A percentile compares a stretch with the other conserved stretches of the same genome.
These are phyloP conservation scores for Gymnopilus dilepis DNA, from an alignment of 768 basidiomycete genomes.

Conservation along the genomic window DNA sequence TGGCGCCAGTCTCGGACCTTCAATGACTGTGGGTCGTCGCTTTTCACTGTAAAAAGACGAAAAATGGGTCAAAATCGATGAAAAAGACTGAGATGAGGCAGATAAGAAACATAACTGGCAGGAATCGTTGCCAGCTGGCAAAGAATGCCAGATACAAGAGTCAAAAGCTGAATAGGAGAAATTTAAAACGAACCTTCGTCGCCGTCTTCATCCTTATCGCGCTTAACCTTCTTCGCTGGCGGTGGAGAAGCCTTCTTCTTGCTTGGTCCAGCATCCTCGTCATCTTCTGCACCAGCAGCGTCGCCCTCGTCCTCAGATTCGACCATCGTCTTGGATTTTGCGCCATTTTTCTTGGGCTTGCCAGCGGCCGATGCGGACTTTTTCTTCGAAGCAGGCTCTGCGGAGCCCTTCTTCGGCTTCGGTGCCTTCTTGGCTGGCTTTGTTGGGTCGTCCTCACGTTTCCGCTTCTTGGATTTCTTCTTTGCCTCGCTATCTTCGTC, in stretches of 20 bases:
- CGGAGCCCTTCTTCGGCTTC: constrained; percentile 50
- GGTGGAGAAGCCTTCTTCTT: constrained; percentile 64
- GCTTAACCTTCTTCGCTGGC: constrained; percentile 67
- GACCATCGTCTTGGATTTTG: constrained; percentile 59
- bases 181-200: constrained; percentile 58
- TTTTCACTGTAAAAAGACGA: constrained; percentile 38
- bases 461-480: constrained; percentile 49
- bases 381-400: constrained; percentile 39
- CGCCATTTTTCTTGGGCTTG: constrained; percentile 36
- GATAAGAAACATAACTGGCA: background rate
- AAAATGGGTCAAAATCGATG: constrained; percentile 9
- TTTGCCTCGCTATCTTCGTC: constrained; percentile 41
- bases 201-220: constrained; percentile 62
- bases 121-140: background rate
- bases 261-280: constrained; percentile 55
- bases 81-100: constrained; percentile 1
- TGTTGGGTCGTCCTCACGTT: constrained; percentile 63
- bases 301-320: constrained; percentile 71
- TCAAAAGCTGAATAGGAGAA: background rate
- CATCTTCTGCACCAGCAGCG: constrained; percentile 51
- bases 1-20: constrained; percentile 92
- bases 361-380: constrained; percentile 39
- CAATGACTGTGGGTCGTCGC: constrained; percentile 69
- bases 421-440: constrained; percentile 29
- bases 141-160: background rate